A percentile compares a stretch with the other conserved stretches of the same genome.
Evolutionary conservation across 805 yeast genomes (phyloP).

Genomic region (Suhomyces faveliae): DNA sequence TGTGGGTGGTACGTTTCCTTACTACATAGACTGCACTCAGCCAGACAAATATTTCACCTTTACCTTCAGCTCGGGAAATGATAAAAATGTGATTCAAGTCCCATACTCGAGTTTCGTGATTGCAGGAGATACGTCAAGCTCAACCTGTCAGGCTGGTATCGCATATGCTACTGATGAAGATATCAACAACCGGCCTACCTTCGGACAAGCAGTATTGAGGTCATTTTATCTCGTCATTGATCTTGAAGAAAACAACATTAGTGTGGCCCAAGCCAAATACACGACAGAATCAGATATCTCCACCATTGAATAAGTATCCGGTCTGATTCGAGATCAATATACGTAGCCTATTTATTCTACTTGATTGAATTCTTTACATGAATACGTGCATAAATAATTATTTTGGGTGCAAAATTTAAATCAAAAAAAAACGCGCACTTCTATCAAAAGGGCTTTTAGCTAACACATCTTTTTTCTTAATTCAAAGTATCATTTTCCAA

Average conservation of each 20-base stretch:
- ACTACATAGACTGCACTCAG: conserved; percentile 2
- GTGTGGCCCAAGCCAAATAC: conserved; percentile 46
- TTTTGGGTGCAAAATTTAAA: too few species aligned
- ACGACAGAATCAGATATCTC: conserved; percentile 13
- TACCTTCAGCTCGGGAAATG: conserved; percentile 5
- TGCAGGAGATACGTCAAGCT: conserved; percentile 1
- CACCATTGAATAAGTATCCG: conserved; percentile 15
- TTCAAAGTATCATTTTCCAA: conserved; percentile 20
- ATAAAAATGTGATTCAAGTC: conserved; percentile 1
- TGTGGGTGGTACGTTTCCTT: not conserved
- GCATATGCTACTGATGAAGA: not conserved
- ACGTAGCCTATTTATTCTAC: too few species aligned
- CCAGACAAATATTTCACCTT: conserved; percentile 8
- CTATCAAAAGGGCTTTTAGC: conserved; percentile 8
- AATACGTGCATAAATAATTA: too few species aligned
- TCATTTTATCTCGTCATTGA: conserved; percentile 56
- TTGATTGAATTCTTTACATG: too few species aligned
- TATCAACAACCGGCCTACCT: conserved; percentile 13
- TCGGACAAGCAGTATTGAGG: conserved; percentile 55
- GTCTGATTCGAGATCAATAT: too few species aligned
- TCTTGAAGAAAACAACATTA: conserved; percentile 43
- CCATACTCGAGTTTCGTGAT: conserved; percentile 8
- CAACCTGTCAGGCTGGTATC: not conserved
- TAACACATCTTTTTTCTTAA: conserved; percentile 25
- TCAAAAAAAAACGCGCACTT: conserved; percentile 12